Evolutionary conservation across 2,329 filamentous ascomycete genomes (phyloP).

Genomic region (Exophiala alcalophila): DNA sequence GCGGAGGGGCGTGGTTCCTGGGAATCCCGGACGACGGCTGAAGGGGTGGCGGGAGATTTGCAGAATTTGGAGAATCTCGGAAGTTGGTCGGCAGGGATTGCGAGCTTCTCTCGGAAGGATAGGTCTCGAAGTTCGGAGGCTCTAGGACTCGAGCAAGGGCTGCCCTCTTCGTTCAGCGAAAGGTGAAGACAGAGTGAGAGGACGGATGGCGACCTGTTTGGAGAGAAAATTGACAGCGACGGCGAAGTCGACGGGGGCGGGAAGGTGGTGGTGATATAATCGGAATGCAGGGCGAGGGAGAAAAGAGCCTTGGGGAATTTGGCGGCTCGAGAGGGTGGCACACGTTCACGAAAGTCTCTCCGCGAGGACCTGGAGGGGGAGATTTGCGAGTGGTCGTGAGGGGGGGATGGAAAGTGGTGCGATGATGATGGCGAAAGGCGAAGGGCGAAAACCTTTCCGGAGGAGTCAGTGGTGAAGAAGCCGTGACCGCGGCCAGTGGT

Average conservation of each 20-base stretch:
- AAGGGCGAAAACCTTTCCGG: no score
- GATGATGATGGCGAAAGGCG: slow-evolving; percentile 13
- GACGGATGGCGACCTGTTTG: slow-evolving; percentile 11
- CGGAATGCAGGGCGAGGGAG: slow-evolving; percentile 17
- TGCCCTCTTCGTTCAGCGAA: slow-evolving; percentile 2
- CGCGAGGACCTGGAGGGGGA: no score
- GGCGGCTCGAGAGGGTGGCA: slow-evolving; percentile 8
- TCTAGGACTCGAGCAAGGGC: slow-evolving; percentile 4
- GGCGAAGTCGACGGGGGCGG: slow-evolving; percentile 11
- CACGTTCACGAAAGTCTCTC: no score
- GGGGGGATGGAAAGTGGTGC: slow-evolving; percentile 15
- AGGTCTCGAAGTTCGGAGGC: not conserved
- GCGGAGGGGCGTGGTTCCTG: slow-evolving; percentile 20
- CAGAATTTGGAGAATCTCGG: slow-evolving; percentile 29
- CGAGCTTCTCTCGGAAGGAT: slow-evolving; percentile 18
- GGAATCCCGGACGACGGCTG: slow-evolving; percentile 23
- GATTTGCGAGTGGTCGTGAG: not conserved
- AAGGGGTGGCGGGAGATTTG: slow-evolving; percentile 23
- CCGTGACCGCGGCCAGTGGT: no score
- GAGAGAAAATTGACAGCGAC: slow-evolving; percentile 16
- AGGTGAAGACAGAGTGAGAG: slow-evolving; percentile 9
- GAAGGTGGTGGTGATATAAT: slow-evolving; percentile 20
- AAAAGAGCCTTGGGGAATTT: slow-evolving; percentile 17
- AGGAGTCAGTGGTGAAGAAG: no score
- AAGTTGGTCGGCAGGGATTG: slow-evolving; percentile 25